Evolutionary conservation across 345 rosid species (phyloP).

Genomic region (Jatropha curcas): DNA sequence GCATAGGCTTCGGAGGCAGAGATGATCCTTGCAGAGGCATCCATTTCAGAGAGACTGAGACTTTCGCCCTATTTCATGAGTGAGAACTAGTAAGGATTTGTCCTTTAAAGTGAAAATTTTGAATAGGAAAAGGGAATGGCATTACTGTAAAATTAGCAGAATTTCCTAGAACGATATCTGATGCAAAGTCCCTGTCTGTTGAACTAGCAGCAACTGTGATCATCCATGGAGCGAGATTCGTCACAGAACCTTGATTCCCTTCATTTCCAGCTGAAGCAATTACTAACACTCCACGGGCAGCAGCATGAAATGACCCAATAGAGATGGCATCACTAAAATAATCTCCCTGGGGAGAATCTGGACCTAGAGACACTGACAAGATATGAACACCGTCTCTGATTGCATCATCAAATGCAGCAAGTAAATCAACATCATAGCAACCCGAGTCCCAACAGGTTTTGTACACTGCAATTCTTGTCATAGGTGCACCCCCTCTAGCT

Average conservation of each 20-base stretch:
- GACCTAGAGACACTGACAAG: constrained; percentile 56
- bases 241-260: constrained; percentile 46
- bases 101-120: neutral
- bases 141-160: constrained; percentile 43
- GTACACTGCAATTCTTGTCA: constrained; percentile 58
- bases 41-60: constrained; percentile 46
- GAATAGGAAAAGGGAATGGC: neutral
- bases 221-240: constrained; percentile 66
- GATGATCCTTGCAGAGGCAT: constrained; percentile 41
- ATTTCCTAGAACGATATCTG: constrained; percentile 41
- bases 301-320: constrained; percentile 60
- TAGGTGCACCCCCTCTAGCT: constrained; percentile 62
- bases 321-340: constrained; percentile 59
- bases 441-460: constrained; percentile 57
- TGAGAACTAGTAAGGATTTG: constrained; percentile 13
- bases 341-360: constrained; percentile 53
- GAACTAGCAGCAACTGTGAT: constrained; percentile 56
- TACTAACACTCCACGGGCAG: constrained; percentile 46
- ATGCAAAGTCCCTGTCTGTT: constrained; percentile 48
- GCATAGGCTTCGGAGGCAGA: constrained; percentile 53
- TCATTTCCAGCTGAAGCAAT: constrained; percentile 58
- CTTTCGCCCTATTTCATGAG: constrained; percentile 49
- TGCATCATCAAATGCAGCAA: constrained; percentile 61
- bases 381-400: constrained; percentile 54
- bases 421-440: constrained; percentile 53